Percentiles rank a stretch among this genome's conserved stretches.
phyloP scores from a whole-genome alignment of 805 yeast species.

The Candida bentonensis region DNA sequence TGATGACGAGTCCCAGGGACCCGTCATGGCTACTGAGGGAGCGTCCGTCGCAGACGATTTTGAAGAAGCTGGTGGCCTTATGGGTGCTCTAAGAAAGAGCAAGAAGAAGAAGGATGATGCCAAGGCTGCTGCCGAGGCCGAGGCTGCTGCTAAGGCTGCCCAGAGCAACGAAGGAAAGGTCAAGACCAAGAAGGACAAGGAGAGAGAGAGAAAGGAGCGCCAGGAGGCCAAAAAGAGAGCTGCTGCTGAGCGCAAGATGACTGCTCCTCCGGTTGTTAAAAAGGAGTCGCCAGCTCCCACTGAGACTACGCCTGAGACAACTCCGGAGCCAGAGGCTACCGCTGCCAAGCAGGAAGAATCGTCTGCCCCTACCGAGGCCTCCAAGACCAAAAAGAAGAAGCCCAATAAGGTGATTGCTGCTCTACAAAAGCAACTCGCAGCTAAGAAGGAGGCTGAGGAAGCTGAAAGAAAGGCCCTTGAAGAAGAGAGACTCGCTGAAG shows the following conservation, averaged over 20 bases:
- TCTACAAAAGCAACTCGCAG: constrained; percentile 74
- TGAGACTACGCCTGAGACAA: neutral
- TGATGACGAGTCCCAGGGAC: constrained; percentile 20
- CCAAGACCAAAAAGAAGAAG: constrained; percentile 32
- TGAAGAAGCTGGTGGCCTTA: constrained; percentile 43
- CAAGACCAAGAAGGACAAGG: constrained; percentile 89
- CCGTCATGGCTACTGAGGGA: too few relatives aligned
- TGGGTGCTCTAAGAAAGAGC: constrained; percentile 69
- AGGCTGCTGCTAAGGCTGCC: constrained; percentile 14
- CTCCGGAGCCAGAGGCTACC: constrained; percentile 32
- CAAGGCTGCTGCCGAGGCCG: constrained; percentile 25
- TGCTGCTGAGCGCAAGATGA: constrained; percentile 74
- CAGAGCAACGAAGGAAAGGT: constrained; percentile 37
- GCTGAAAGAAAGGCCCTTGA: constrained; percentile 62
- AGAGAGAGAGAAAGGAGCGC: constrained; percentile 65
- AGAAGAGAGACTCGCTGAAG: constrained; percentile 36
- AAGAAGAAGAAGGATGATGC: constrained; percentile 65
- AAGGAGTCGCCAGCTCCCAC: constrained; percentile 28
- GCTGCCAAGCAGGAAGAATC: constrained; percentile 31
- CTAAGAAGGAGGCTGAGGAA: constrained; percentile 78
- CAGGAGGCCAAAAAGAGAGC: constrained; percentile 80
- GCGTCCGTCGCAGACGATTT: constrained; percentile 16
- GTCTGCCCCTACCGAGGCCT: constrained; percentile 23
- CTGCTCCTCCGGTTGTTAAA: constrained; percentile 44
- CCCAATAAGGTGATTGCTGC: constrained; percentile 82